Base-by-base conservation (phyloP, 257 asterid genomes). In the Fraxinus anomala region DNA sequence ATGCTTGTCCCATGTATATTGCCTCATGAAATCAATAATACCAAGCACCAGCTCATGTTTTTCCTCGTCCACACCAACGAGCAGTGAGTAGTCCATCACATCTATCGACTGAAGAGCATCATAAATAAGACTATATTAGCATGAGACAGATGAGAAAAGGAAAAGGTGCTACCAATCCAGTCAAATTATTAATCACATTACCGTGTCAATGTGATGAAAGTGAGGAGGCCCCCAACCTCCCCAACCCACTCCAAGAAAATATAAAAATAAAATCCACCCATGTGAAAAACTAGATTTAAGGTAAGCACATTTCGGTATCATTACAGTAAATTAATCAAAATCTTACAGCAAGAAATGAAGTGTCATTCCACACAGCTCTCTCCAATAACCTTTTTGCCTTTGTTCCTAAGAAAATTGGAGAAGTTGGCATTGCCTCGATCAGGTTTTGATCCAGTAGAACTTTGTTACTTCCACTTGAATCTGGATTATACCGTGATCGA, bases 331-430 rank as follows among this genome's bases (percentile, higher is more conserved):
- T 51, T 1, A 68, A 37, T 76, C 33, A 51, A 70, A 82, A 86
- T 73, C 93, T 92, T 88, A 92, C 96, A 67, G 96, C 97, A 72
- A 92, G 96, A 89, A 92, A 91, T 26, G 93, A 80, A 68, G 97
- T 92, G 84, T 92, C 97, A 36, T 92, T 92, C 97, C 97, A 92
- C 75, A 90, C 92, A 73, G 96, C 96, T 86, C 97, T 89, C 86
- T 90, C 94, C 84, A 92, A 59, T 68, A 89, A 79, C 73, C 90
- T 85, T 80, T 92, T 92, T 54, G 96, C 96, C 81, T 89, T 89
- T 13, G 92, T 87, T 69, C 96, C 96, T 86, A 91, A 79, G 86
- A 92, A 92, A 77, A 92, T 92, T 54, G 97, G 97, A 79, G 94
- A 88, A 78, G 97, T 92, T 69, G 94, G 95, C 97, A 92, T 89